Percentiles rank a stretch among this genome's conserved stretches.
phyloP scores from a whole-genome alignment of 2,329 filamentous ascomycete species.

The Scedosporium minutisporum region DNA sequence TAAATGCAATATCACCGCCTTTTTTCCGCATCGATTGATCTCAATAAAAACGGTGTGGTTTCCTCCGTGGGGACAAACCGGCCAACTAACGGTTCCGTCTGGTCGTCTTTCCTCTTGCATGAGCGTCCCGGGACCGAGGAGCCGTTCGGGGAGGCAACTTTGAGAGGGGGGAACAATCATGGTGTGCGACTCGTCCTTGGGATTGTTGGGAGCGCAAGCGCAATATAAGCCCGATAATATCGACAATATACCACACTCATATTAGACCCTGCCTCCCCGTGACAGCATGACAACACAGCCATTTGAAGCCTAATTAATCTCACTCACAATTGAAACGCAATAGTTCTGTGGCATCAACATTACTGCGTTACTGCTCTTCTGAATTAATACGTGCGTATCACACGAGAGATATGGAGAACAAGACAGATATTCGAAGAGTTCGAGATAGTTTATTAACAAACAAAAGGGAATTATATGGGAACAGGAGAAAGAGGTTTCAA shows the following conservation, averaged over 20 bases:
- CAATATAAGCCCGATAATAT: too few species aligned
- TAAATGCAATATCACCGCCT: neutral
- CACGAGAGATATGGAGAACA: neutral
- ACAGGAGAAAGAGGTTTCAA: neutral
- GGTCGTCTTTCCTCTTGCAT: neutral
- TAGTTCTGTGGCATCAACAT: too few species aligned
- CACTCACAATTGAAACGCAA: neutral
- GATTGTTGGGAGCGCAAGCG: too few species aligned
- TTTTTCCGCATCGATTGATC: neutral
- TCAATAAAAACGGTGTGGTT: neutral
- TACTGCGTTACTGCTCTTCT: too few species aligned
- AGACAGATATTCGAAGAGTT: neutral
- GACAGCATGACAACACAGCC: too few species aligned
- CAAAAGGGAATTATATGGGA: neutral
- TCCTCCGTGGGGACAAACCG: neutral
- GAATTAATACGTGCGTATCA: too few species aligned
- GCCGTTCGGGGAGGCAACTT: neutral
- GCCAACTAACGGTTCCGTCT: neutral
- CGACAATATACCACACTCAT: too few species aligned
- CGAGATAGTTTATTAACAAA: neutral
- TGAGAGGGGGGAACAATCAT: neutral
- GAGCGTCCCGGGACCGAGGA: neutral
- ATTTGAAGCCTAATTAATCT: too few species aligned
- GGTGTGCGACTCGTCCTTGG: too few species aligned
- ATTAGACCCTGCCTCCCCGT: too few species aligned